These are phyloP conservation scores for Polyporus arcularius DNA, from an alignment of 768 basidiomycete species.

Conservation along the genomic window DNA sequence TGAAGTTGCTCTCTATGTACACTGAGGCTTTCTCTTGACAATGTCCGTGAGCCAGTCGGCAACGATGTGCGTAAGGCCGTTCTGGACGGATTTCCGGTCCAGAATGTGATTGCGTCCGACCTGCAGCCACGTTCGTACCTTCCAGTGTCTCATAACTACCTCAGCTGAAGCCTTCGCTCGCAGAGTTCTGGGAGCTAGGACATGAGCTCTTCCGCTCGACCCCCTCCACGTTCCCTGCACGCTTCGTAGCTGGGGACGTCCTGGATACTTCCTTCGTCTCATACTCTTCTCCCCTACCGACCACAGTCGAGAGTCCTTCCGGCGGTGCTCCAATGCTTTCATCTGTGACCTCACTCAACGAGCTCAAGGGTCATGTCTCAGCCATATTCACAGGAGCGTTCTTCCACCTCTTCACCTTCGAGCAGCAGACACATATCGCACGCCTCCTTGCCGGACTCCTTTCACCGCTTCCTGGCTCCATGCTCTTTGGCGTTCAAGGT, in stretches of 20 bases:
- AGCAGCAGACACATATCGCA: slow-evolving; percentile 43
- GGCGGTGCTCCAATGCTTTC: background rate
- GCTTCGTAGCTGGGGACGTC: slow-evolving; percentile 56
- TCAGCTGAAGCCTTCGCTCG: background rate
- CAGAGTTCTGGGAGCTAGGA: slow-evolving; percentile 63
- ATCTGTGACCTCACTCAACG: slow-evolving; percentile 34
- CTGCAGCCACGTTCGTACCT: slow-evolving; percentile 33
- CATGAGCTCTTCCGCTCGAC: slow-evolving; percentile 59
- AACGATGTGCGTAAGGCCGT: slow-evolving; percentile 43
- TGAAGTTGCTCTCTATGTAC: background rate
- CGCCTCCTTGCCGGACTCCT: slow-evolving; percentile 42
- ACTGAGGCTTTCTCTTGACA: background rate
- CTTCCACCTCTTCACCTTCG: slow-evolving; percentile 50
- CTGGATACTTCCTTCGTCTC: slow-evolving; percentile 48
- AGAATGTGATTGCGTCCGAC: slow-evolving; percentile 42
- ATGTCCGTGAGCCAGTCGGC: slow-evolving; percentile 33
- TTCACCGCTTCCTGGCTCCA: slow-evolving; percentile 43
- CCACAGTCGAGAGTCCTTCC: no score
- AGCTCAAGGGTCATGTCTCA: slow-evolving; percentile 47
- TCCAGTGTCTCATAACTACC: background rate
- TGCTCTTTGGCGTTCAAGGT: slow-evolving; percentile 47
- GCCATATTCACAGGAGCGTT: slow-evolving; percentile 52
- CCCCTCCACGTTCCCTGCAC: slow-evolving; percentile 50
- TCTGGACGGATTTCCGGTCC: slow-evolving; percentile 43
- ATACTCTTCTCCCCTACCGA: background rate